These are phyloP conservation scores for Metschnikowia lunata DNA, from an alignment of 805 yeast species.

Conservation along the genomic window DNA sequence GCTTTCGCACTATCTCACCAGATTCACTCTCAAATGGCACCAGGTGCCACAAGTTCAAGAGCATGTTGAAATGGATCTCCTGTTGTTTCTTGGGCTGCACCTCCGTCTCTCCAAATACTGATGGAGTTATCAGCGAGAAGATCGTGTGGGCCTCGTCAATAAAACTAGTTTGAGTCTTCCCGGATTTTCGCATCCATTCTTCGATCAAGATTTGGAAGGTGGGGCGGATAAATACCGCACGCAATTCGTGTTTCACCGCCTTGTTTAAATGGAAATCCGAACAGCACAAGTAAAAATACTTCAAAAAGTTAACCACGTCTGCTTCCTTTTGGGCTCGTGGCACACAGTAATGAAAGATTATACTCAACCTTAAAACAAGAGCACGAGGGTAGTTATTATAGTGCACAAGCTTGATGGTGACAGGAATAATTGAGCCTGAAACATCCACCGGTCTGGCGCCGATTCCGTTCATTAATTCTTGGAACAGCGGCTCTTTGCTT, in stretches of 20 bases:
- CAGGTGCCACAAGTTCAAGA: slow-evolving; percentile 8
- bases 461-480: not conserved
- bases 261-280: slow-evolving; percentile 29
- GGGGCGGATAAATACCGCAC: slow-evolving; percentile 14
- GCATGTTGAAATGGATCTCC: slow-evolving; percentile 22
- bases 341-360: slow-evolving; percentile 17
- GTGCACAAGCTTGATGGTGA: slow-evolving; percentile 22
- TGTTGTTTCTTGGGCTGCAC: slow-evolving; percentile 9
- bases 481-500: not conserved
- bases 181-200: not conserved
- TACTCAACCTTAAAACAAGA: slow-evolving; percentile 15
- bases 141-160: not conserved
- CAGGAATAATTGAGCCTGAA: not conserved
- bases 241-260: slow-evolving; percentile 11
- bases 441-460: slow-evolving; percentile 6
- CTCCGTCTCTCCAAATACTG: slow-evolving; percentile 7
- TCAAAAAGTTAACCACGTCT: slow-evolving; percentile 3
- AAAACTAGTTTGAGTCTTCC: not conserved
- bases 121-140: slow-evolving; percentile 6
- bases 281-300: slow-evolving; percentile 16
- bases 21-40: not conserved
- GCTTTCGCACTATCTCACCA: not conserved
- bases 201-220: slow-evolving; percentile 14
- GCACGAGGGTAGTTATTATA: slow-evolving; percentile 16
- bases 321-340: not conserved